These are phyloP conservation scores for Carex arenaria DNA, from an alignment of 202 grass and related monocot genomes.

Conservation along the genomic window DNA sequence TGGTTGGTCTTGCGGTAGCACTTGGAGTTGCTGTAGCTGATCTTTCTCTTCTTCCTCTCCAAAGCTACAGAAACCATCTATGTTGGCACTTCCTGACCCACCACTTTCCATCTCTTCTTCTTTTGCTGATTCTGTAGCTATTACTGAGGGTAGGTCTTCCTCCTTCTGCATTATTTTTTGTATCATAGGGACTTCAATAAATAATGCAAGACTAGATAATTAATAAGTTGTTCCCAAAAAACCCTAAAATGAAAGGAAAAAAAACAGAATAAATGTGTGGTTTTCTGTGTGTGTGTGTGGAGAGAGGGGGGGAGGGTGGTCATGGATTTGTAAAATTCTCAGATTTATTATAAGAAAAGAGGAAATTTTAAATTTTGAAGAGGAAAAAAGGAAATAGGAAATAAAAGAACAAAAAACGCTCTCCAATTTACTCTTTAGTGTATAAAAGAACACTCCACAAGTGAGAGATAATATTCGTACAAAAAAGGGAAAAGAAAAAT, in stretches of 20 bases:
- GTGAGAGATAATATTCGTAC: not conserved
- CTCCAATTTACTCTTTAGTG: not conserved
- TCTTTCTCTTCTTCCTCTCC: constrained; percentile 52
- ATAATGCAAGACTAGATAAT: not conserved
- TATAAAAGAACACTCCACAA: not conserved
- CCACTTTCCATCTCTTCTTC: constrained; percentile 95
- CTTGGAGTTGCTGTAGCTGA: constrained; percentile 28
- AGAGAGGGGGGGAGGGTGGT: too few relatives aligned
- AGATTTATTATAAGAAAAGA: not conserved
- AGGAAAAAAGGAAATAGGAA: not conserved
- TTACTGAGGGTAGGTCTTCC: constrained; percentile 40
- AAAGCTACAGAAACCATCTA: constrained; percentile 72
- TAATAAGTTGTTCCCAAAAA: not conserved
- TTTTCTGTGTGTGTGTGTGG: not conserved
- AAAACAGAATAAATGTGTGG: not conserved
- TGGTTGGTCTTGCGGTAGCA: constrained; percentile 25
- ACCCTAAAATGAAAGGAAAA: not conserved
- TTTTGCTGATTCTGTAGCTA: constrained; percentile 41
- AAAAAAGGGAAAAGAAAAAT: not conserved
- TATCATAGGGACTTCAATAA: not conserved
- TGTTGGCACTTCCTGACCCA: constrained; percentile 67
- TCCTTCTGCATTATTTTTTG: constrained; percentile 10
- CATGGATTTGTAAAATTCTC: not conserved
- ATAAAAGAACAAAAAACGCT: not conserved
- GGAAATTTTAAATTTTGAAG: not conserved